Percentiles rank a stretch among this genome's conserved stretches.
Evolutionary conservation across 352 stramenopile species (phyloP).

Genomic region (Globisporangium nagaii): DNA sequence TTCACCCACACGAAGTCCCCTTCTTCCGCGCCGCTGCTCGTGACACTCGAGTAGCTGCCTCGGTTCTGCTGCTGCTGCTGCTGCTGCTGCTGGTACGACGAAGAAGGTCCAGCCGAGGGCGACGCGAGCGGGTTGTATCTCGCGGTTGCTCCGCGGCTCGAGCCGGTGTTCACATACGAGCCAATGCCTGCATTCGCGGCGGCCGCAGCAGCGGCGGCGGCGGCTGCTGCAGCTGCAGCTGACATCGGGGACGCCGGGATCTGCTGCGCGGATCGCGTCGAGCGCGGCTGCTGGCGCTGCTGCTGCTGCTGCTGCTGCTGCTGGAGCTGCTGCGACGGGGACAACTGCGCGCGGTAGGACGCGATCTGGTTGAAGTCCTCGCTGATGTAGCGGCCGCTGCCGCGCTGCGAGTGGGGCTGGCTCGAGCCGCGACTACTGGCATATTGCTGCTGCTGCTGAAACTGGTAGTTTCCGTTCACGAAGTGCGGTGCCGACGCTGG

Average conservation of each 20-base stretch:
- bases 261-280: background rate
- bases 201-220: constrained; percentile 2
- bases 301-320: constrained; percentile 7
- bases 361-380: constrained; percentile 4
- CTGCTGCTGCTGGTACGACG: background rate
- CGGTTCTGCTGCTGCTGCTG: background rate
- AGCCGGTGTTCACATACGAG: background rate
- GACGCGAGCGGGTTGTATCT: constrained; percentile 13
- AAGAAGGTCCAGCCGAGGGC: background rate
- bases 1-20: constrained; percentile 66
- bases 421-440: too few species aligned
- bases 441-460: constrained; percentile 8
- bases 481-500: constrained; percentile 10
- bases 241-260: constrained; percentile 5
- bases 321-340: constrained; percentile 9
- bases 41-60: constrained; percentile 8
- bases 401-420: background rate
- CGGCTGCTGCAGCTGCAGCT: constrained; percentile 7
- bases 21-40: constrained; percentile 33
- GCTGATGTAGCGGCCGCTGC: constrained; percentile 5
- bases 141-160: background rate
- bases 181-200: constrained; percentile 1
- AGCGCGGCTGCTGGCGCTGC: constrained; percentile 1
- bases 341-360: constrained; percentile 8
- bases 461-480: constrained; percentile 14